Conservation (phyloP, 1,139 yeast species). For the Geotrichum europaeum region DNA sequence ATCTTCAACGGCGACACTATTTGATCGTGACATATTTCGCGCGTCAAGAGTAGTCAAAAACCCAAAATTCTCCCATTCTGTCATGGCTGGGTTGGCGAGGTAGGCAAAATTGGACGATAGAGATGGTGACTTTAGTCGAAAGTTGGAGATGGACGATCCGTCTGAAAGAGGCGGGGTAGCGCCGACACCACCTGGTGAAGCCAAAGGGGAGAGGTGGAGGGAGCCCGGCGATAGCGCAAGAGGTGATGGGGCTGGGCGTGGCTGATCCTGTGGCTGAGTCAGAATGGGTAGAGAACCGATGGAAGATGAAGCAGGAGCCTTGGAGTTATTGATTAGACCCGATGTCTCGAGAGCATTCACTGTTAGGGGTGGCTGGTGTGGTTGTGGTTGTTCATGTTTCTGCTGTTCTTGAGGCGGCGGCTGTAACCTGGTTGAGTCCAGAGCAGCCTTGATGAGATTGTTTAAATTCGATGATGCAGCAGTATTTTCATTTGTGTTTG, state of each 20-base stretch:
- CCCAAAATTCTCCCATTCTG: constrained; percentile 13
- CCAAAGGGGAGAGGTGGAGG: background rate
- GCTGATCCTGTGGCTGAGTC: background rate
- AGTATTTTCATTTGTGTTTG: background rate
- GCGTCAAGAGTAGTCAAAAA: constrained; percentile 4
- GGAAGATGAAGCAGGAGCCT: background rate
- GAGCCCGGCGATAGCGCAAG: background rate
- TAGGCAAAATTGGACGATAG: constrained; percentile 13
- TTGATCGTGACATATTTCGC: background rate
- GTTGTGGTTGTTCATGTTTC: background rate
- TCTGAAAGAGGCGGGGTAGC: background rate
- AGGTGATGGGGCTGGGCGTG: background rate
- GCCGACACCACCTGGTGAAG: background rate
- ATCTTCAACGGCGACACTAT: background rate
- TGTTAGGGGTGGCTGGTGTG: background rate
- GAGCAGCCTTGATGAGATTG: constrained; percentile 11
- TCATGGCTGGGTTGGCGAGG: constrained; percentile 9
- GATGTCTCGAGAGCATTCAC: background rate
- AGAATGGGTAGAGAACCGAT: background rate
- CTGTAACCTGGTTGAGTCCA: constrained; percentile 5
- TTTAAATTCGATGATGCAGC: constrained; percentile 1
- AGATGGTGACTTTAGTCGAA: constrained; percentile 10
- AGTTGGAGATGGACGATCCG: background rate
- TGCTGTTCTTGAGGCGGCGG: background rate
- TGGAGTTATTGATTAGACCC: background rate